Evolutionary conservation across 2,329 filamentous ascomycete genomes (phyloP).

Genomic region (Chrysoporthe deuterocubensis): DNA sequence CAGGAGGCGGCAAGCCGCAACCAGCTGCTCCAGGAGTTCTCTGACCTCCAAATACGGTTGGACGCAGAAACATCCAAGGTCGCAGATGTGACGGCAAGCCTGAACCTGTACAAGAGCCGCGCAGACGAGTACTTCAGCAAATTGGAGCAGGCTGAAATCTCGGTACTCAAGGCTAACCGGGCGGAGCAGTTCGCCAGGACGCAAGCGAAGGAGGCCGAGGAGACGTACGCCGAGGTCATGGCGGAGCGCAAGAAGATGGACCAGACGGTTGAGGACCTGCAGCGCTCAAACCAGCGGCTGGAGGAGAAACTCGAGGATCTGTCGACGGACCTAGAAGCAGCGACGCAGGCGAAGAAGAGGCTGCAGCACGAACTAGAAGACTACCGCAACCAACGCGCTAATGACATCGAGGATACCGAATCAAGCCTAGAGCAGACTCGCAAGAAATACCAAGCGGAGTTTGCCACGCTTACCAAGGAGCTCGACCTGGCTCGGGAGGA

Average conservation of each 20-base stretch:
- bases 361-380: conserved; percentile 97
- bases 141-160: conserved; percentile 94
- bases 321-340: conserved; percentile 84
- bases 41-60: conserved; percentile 89
- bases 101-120: conserved; percentile 87
- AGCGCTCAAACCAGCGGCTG: conserved; percentile 84
- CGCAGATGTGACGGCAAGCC: conserved; percentile 79
- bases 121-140: conserved; percentile 97
- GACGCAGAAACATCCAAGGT: conserved; percentile 87
- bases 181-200: conserved; percentile 94
- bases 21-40: conserved; percentile 88
- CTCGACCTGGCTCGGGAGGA: conserved; percentile 93
- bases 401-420: conserved; percentile 97
- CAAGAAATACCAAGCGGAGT: conserved; percentile 95
- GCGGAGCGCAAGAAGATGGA: conserved; percentile 92
- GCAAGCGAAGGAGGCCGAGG: conserved; percentile 88
- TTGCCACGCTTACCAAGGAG: conserved; percentile 86
- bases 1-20: conserved; percentile 86
- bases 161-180: conserved; percentile 86
- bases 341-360: conserved; percentile 86
- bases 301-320: conserved; percentile 92
- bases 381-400: conserved; percentile 91
- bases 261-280: conserved; percentile 82
- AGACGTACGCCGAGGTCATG: conserved; percentile 87
- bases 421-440: conserved; percentile 94